phyloP scores from a whole-genome alignment of 1,284 basidiomycete species.

The Malassezia cuniculi region DNA sequence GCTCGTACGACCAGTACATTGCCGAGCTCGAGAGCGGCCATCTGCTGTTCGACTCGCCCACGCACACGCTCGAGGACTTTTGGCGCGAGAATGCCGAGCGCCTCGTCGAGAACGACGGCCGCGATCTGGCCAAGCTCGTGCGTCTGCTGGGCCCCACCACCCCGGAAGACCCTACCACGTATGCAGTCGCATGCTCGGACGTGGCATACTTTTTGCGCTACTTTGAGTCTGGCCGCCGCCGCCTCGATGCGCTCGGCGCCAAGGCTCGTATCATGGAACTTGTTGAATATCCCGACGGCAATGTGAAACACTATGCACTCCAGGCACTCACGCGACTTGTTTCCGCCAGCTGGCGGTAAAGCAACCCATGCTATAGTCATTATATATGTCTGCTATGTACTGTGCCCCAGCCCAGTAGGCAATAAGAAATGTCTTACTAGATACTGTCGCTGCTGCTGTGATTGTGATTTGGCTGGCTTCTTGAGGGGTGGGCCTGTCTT shows the following conservation, averaged over 20 bases:
- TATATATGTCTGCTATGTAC: too few species aligned
- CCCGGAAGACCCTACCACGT: slow-evolving; percentile 20
- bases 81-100: slow-evolving; percentile 88
- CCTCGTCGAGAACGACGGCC: slow-evolving; percentile 80
- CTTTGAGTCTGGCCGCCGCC: slow-evolving; percentile 39
- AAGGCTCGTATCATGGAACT: slow-evolving; percentile 88
- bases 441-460: too few species aligned
- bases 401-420: too few species aligned
- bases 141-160: slow-evolving; percentile 35
- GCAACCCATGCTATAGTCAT: too few species aligned
- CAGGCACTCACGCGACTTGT: slow-evolving; percentile 33
- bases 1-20: slow-evolving; percentile 88
- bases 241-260: slow-evolving; percentile 67
- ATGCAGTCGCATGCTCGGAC: slow-evolving; percentile 38
- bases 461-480: too few species aligned
- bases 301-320: slow-evolving; percentile 82
- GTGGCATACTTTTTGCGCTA: slow-evolving; percentile 35
- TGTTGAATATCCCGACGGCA: slow-evolving; percentile 72
- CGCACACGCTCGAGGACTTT: slow-evolving; percentile 89
- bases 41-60: slow-evolving; percentile 74
- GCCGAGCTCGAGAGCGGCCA: slow-evolving; percentile 81
- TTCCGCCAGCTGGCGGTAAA: slow-evolving; percentile 33
- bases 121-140: slow-evolving; percentile 80
- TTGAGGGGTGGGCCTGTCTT: too few species aligned
- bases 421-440: too few species aligned